Conservation (phyloP, 306 rosid species). For the Inga oerstediana region DNA sequence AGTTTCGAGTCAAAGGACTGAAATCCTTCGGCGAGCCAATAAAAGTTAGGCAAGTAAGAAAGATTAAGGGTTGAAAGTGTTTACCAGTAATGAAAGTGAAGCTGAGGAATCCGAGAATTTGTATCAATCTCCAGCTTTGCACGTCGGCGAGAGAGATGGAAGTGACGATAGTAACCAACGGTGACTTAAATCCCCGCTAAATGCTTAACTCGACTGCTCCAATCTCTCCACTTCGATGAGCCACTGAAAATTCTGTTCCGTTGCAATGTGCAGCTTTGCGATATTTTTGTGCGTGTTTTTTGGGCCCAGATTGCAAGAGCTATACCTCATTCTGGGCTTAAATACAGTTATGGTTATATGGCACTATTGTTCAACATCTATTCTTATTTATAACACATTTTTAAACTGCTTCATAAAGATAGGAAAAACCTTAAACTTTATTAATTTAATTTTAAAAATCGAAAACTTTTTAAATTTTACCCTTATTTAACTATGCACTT, state of each 20-base stretch:
- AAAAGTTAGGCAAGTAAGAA: neutral
- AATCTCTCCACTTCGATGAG: neutral
- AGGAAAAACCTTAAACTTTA: too few relatives aligned
- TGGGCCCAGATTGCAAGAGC: neutral
- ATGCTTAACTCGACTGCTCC: neutral
- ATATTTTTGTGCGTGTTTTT: too few relatives aligned
- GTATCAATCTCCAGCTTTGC: neutral
- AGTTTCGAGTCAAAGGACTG: neutral
- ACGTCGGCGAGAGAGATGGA: neutral
- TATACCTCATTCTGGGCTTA: too few relatives aligned
- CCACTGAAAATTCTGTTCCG: neutral
- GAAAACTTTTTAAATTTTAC: too few relatives aligned
- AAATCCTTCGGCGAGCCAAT: neutral
- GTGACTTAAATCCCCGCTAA: neutral
- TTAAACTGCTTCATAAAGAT: too few relatives aligned
- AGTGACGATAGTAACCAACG: neutral
- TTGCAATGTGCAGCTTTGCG: too few relatives aligned
- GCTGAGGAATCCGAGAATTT: neutral
- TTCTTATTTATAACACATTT: too few relatives aligned
- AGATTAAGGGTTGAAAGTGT: neutral
- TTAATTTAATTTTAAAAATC: too few relatives aligned
- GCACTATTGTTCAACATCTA: too few relatives aligned
- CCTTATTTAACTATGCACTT: too few relatives aligned
- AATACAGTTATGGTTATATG: too few relatives aligned
- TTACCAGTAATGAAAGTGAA: slow-evolving; percentile 17